Evolutionary conservation across 2,329 filamentous ascomycete genomes (phyloP).

Genomic region (Talaromyces sp.): DNA sequence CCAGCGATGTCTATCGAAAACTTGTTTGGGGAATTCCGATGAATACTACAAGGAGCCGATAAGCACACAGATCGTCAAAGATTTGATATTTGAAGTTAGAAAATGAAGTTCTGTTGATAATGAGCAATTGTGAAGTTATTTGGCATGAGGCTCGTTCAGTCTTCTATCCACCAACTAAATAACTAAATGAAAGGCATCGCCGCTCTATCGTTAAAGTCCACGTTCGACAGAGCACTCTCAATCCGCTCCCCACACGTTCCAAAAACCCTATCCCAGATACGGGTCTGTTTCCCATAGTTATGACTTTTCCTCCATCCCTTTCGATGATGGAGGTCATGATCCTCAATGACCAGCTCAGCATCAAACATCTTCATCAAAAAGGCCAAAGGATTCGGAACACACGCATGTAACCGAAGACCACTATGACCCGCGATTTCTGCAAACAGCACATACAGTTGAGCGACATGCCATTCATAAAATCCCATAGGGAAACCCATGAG

Average conservation of each 20-base stretch:
- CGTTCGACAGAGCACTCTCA: conserved; percentile 29
- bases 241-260: conserved; percentile 29
- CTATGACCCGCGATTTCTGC: conserved; percentile 29
- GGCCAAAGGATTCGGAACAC: conserved; percentile 24
- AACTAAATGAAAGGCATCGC: too few relatives aligned
- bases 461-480: conserved; percentile 32
- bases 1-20: too few relatives aligned
- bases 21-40: too few relatives aligned
- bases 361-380: conserved; percentile 33
- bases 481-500: conserved; percentile 28
- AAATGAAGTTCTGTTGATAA: too few relatives aligned
- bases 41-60: too few relatives aligned
- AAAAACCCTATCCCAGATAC: conserved; percentile 30
- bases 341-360: conserved; percentile 30
- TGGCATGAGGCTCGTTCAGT: too few relatives aligned
- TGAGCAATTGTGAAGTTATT: too few relatives aligned
- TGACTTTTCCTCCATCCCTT: conserved; percentile 32
- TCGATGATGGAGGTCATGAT: conserved; percentile 31
- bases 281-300: conserved; percentile 32
- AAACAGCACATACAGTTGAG: conserved; percentile 29
- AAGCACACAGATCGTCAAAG: too few relatives aligned
- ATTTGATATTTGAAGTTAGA: too few relatives aligned
- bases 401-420: conserved; percentile 27
- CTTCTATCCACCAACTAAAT: too few relatives aligned
- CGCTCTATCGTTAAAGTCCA: conserved; percentile 35